Base-by-base conservation (phyloP, 768 basidiomycete species). In the Boletus vermiculosoides region DNA sequence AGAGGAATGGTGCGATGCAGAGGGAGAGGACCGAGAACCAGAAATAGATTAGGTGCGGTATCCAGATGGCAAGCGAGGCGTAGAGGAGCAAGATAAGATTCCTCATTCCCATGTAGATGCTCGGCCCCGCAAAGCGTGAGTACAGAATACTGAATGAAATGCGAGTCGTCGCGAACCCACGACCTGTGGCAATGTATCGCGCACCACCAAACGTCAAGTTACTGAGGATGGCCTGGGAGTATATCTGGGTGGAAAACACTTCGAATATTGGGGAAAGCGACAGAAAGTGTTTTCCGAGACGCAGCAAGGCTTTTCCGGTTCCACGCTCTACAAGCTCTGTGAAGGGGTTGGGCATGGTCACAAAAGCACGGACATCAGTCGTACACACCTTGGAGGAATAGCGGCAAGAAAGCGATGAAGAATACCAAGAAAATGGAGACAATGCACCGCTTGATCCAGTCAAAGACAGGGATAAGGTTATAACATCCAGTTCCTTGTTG, bases 391-490 rank as follows among this genome's bases (percentile, higher is more conserved):
- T 95, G 93, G 63, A 98, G 79, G 81, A 97, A 98, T 56, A 98
- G 78, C 5, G 95, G 95, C 71, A 98, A 80, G 81, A 98, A 98
- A 39, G 95, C 92, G 63, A 98, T 94, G 80, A 94, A 88, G 82
- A 99, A 98, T 62, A 99, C 96, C 79, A 99, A 82, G 83, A 98
- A 98, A 66, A 99, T 98, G 53, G 94, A 96, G 61, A 95, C 76
- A 69, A 99, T 93, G 73, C 92, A 97, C 55, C 94, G 92, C 71
- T 90, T 88, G 72, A 98, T 94, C 97, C 97, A 99, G 67, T 93
- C 90, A 72, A 96, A 98, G 50, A 98, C 94, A 22, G 96, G 96
- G 53, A 90, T 86, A 50, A 98, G 85, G 73, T 96, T 94, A 77
- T 98, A 98, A 74, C 97, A 98, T 39, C 71, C 71, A 10, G 70